Conservation (phyloP, 176 grass and related monocot species). For the Bromus sterilis region DNA sequence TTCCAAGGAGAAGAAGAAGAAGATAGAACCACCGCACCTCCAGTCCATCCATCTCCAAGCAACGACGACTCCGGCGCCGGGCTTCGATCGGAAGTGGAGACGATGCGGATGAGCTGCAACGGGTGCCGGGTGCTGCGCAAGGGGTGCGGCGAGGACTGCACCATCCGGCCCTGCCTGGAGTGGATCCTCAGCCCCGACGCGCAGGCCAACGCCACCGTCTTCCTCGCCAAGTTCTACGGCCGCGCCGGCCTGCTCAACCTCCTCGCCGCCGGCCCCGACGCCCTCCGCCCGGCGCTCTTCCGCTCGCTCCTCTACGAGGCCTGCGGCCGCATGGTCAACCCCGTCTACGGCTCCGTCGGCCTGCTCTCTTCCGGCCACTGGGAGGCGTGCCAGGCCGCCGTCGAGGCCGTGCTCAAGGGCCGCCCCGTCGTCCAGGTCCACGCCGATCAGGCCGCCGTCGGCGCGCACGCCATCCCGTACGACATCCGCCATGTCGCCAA, state of each 20-base stretch:
- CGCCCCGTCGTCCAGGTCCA: constrained; percentile 36
- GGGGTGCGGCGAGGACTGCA: constrained; percentile 54
- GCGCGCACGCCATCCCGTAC: constrained; percentile 13
- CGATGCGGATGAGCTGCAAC: constrained; percentile 71
- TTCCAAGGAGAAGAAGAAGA: background rate
- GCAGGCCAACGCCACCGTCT: constrained; percentile 70
- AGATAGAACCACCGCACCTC: background rate
- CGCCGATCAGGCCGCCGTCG: too few species aligned
- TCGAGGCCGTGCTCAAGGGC: constrained; percentile 67
- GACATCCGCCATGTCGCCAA: constrained; percentile 55
- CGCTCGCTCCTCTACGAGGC: constrained; percentile 53
- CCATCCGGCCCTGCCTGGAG: constrained; percentile 56
- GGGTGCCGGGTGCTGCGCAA: constrained; percentile 63
- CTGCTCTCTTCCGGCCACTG: constrained; percentile 56
- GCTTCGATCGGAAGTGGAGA: background rate
- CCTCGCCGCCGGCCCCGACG: constrained; percentile 28
- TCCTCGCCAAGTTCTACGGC: constrained; percentile 85
- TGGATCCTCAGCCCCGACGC: constrained; percentile 54
- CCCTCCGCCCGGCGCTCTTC: constrained; percentile 40
- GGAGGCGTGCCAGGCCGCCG: constrained; percentile 50
- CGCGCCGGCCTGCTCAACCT: constrained; percentile 67
- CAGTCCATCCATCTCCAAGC: background rate
- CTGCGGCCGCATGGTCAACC: constrained; percentile 57
- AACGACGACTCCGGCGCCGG: background rate
- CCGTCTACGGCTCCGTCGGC: constrained; percentile 54